phyloP scores from a whole-genome alignment of 345 rosid genomes.

The Diplotaxis tenuifolia region DNA sequence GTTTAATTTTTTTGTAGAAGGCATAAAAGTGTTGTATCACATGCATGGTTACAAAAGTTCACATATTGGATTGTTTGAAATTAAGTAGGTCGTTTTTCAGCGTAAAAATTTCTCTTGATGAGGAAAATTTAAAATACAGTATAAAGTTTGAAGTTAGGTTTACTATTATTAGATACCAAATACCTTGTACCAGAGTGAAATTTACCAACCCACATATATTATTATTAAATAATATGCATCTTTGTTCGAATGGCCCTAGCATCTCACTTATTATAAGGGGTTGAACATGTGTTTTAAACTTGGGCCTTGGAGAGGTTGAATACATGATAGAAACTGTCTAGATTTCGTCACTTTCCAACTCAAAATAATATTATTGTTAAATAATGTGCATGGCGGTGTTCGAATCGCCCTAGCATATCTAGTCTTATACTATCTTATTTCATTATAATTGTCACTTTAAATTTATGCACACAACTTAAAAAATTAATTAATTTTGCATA shows the following conservation, averaged over 20 bases:
- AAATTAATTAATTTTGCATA: too few species aligned
- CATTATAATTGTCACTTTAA: too few species aligned
- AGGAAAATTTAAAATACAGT: conserved; percentile 2
- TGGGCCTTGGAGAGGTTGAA: neutral
- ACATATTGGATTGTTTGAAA: conserved; percentile 15
- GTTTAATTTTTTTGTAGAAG: conserved; percentile 12
- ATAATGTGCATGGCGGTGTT: too few species aligned
- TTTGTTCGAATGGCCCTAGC: neutral
- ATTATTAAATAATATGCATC: neutral
- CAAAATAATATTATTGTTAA: too few species aligned
- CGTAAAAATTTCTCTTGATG: conserved; percentile 3
- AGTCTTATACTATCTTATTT: too few species aligned
- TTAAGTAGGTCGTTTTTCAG: conserved; percentile 31
- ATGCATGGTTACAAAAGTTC: conserved; percentile 30
- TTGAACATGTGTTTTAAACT: neutral
- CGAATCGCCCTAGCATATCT: too few species aligned
- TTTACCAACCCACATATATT: conserved; percentile 24
- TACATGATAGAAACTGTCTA: neutral
- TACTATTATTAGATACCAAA: conserved; percentile 21
- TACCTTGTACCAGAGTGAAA: conserved; percentile 21
- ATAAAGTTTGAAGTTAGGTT: conserved; percentile 35
- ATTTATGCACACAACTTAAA: too few species aligned
- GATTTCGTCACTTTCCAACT: neutral
- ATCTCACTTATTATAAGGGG: neutral
- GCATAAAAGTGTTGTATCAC: conserved; percentile 22